Base-by-base conservation (phyloP, 495 filamentous ascomycete genomes). In the Xanthoparmelia taractica region DNA sequence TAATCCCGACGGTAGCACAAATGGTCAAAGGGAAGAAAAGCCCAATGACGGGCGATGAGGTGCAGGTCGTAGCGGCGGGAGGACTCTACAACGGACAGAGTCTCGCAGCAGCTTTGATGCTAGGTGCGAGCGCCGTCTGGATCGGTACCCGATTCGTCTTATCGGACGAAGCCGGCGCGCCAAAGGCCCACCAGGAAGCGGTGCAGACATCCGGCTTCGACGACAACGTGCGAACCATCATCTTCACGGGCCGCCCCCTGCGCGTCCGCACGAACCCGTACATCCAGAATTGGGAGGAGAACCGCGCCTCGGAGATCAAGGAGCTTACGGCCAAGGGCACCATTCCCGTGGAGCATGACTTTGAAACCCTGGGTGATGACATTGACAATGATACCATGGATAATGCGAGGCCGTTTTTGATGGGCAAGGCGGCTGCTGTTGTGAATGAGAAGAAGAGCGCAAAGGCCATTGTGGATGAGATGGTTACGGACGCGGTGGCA, bases 121-220 rank as follows among this genome's bases (percentile, higher is more conserved):
- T 97, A 69, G 94, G 94, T 65, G 94, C 94, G 62, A 82, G 81
- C 62, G 94, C 84, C 65, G 94, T 98, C 59, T 98, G 94, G 94
- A 87, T 98, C 65, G 94, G 94, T 65, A 98, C 94, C 58, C 84
- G 95, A 60, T 98, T 98, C 79, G 89, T 98, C 63, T 83, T 98
- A 61, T 82, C 83, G 61, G 91, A 97, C 55, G 94, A 98, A 79
- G 94, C 94, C 47, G 91, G 94, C 71, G 94, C 94, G 23, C 88
- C 94, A 37, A 85, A 90, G 75, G 87, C 91, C 38, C 94, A 98
- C 80, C 94, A 98, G 78, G 95, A 98, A 80, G 91, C 94, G 59
- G 94, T 98, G 58, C 83, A 87, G 71, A 97, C 94, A 41, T 82
- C 92, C 65, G 84, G 88, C 64, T 96, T 92, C 74, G 90, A 96